Conservation (phyloP, 2,329 filamentous ascomycete genomes). For the Talaromyces sp. region DNA sequence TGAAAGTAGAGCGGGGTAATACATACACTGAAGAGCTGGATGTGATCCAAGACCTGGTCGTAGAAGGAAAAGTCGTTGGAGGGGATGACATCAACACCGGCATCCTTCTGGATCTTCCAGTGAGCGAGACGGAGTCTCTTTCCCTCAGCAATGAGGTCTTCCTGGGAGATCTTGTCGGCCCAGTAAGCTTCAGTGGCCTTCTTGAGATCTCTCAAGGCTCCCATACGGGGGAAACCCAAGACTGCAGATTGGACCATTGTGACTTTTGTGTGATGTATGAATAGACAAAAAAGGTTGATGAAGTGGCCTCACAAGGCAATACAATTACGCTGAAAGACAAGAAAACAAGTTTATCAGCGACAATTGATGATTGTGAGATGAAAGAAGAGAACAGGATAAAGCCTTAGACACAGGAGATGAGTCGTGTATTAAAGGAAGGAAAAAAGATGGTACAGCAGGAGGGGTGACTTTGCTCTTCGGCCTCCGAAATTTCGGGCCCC, state of each 20-base stretch:
- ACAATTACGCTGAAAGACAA: constrained; percentile 10
- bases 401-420: not conserved
- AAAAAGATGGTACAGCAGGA: not conserved
- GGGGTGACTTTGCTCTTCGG: constrained; percentile 4
- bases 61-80: constrained; percentile 99
- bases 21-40: constrained; percentile 92
- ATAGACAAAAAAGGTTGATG: not conserved
- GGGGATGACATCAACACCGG: constrained; percentile 94
- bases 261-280: not conserved
- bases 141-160: constrained; percentile 86
- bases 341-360: constrained; percentile 1
- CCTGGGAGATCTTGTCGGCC: constrained; percentile 89
- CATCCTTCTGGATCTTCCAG: constrained; percentile 99
- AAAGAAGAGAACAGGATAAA: not conserved
- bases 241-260: constrained; percentile 52
- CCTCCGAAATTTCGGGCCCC: constrained; percentile 11
- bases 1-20: not conserved
- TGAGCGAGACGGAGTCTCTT: constrained; percentile 95
- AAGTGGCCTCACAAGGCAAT: constrained; percentile 1
- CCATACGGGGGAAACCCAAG: constrained; percentile 99
- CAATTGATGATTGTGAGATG: constrained; percentile 4
- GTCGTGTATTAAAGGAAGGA: not conserved
- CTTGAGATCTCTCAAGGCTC: constrained; percentile 97
- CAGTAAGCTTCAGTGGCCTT: constrained; percentile 99
- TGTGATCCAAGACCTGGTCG: constrained; percentile 96